Percentiles rank a stretch among this genome's conserved stretches.
These are phyloP conservation scores for Rhexocercosporidium sp. DNA, from an alignment of 2,329 filamentous ascomycete species.

Conservation along the genomic window DNA sequence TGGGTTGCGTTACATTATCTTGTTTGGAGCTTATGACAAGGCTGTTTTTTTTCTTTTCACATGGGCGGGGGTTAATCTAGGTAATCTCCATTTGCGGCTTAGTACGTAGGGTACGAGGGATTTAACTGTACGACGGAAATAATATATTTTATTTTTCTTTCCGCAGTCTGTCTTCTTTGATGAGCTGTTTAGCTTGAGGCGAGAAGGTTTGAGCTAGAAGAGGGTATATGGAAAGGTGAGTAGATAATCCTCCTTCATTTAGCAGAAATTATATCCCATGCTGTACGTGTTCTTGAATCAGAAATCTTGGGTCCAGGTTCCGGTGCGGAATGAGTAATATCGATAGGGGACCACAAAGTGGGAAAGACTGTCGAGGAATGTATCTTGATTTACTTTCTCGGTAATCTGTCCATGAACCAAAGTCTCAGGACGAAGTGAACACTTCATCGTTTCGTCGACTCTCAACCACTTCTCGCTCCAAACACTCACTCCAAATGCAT, in stretches of 20 bases:
- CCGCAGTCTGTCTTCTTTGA: neutral
- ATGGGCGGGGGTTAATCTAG: no score
- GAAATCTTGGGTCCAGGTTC: neutral
- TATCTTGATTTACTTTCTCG: neutral
- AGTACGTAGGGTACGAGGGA: neutral
- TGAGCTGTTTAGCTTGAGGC: neutral
- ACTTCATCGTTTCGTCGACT: neutral
- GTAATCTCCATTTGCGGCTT: neutral
- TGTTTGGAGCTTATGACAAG: neutral
- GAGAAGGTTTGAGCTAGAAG: neutral
- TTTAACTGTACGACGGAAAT: no score
- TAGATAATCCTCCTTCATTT: neutral
- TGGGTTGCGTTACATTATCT: neutral
- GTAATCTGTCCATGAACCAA: neutral
- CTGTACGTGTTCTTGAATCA: neutral
- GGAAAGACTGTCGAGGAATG: neutral
- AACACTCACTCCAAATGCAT: neutral
- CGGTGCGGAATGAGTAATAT: neutral
- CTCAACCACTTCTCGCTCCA: neutral
- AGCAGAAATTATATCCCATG: neutral
- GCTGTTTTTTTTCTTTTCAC: neutral
- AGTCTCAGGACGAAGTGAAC: neutral
- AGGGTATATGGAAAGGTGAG: neutral
- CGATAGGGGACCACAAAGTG: neutral
- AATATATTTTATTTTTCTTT: no score